Percentiles rank a stretch among this genome's conserved stretches.
phyloP scores from a whole-genome alignment of 257 asterid species.

The Verbena officinalis region DNA sequence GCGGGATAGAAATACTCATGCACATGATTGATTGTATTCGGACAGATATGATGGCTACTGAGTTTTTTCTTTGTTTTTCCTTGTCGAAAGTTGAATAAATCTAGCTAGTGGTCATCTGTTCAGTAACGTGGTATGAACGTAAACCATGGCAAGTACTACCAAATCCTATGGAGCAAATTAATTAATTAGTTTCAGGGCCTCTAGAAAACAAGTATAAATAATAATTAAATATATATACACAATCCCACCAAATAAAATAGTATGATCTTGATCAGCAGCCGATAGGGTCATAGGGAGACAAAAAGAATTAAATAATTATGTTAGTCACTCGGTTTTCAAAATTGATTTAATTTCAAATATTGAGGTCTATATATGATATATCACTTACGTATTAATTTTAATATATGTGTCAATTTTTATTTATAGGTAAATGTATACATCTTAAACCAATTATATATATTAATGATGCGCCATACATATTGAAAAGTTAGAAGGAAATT shows the following conservation, averaged over 20 bases:
- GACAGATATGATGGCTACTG: too few relatives aligned
- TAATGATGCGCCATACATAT: too few relatives aligned
- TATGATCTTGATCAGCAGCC: constrained; percentile 23
- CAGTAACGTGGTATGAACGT: not conserved
- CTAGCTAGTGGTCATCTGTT: too few relatives aligned
- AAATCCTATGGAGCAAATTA: not conserved
- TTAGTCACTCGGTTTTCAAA: not conserved
- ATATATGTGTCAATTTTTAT: too few relatives aligned
- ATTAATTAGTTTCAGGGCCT: not conserved
- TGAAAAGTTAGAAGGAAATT: too few relatives aligned
- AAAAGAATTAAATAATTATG: not conserved
- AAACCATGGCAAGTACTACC: not conserved
- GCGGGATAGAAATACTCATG: too few relatives aligned
- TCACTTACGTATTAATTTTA: not conserved
- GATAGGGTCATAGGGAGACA: constrained; percentile 17
- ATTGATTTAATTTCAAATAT: not conserved
- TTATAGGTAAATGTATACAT: not conserved
- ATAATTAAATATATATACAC: not conserved
- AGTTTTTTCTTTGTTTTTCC: too few relatives aligned
- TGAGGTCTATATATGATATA: not conserved
- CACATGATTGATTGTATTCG: too few relatives aligned
- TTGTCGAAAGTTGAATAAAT: too few relatives aligned
- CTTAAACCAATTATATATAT: not conserved
- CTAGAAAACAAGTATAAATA: not conserved
- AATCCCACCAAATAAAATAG: constrained; percentile 1